These are phyloP conservation scores for Eimeria tenella DNA, from an alignment of 169 alveolate genomes.

Conservation along the genomic window DNA sequence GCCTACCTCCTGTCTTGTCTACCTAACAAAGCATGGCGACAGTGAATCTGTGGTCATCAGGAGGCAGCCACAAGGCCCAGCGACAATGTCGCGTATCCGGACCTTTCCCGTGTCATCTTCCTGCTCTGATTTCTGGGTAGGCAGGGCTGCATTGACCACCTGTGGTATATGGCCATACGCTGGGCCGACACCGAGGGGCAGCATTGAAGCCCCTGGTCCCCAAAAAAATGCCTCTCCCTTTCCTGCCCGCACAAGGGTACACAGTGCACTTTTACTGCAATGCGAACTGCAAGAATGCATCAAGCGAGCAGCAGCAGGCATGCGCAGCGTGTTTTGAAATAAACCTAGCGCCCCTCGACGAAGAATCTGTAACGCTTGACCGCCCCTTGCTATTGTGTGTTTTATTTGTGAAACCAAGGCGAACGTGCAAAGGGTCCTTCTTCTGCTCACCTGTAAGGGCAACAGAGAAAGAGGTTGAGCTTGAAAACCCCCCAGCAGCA, in stretches of 20 bases:
- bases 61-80: slow-evolving; percentile 65
- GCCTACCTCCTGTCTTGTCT: too few relatives aligned
- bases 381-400: too few relatives aligned
- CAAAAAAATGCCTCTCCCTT: slow-evolving; percentile 29
- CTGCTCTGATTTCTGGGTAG: background rate
- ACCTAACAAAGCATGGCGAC: background rate
- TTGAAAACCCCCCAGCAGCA: slow-evolving; percentile 57
- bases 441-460: slow-evolving; percentile 53
- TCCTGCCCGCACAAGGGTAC: slow-evolving; percentile 33
- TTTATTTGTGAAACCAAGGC: too few relatives aligned
- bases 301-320: too few relatives aligned
- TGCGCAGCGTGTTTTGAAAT: too few relatives aligned
- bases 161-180: background rate
- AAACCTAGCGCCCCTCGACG: too few relatives aligned
- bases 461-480: slow-evolving; percentile 43
- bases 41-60: slow-evolving; percentile 15
- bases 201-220: slow-evolving; percentile 57
- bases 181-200: slow-evolving; percentile 24
- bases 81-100: slow-evolving; percentile 21
- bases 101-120: background rate
- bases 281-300: background rate
- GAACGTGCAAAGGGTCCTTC: background rate
- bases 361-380: too few relatives aligned
- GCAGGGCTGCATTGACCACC: background rate
- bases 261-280: background rate